Conservation (phyloP, 2,329 filamentous ascomycete genomes). For the Rhexocercosporidium sp. region DNA sequence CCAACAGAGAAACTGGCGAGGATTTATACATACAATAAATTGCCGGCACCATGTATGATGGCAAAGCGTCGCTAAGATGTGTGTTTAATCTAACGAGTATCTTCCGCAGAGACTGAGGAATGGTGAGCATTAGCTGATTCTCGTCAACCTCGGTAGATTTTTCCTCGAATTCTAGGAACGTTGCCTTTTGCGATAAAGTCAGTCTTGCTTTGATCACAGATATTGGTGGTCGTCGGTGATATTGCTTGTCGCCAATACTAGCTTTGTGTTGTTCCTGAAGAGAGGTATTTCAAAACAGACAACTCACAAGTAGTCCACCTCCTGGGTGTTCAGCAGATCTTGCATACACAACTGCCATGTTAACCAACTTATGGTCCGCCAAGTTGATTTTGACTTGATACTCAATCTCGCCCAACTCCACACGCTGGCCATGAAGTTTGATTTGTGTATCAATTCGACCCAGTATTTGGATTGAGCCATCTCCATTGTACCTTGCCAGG, state of each 20-base stretch:
- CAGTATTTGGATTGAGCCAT: conserved; percentile 58
- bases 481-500: conserved; percentile 58
- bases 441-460: conserved; percentile 68
- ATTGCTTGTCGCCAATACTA: no score
- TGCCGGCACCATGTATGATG: conserved; percentile 25
- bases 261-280: not conserved
- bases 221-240: no score
- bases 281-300: not conserved
- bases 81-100: conserved; percentile 59
- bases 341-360: conserved; percentile 33
- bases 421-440: conserved; percentile 47
- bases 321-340: conserved; percentile 11
- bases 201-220: not conserved
- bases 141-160: not conserved
- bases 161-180: conserved; percentile 8
- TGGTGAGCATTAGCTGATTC: not conserved
- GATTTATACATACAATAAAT: conserved; percentile 19
- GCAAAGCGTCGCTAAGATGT: conserved; percentile 57
- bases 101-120: not conserved
- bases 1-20: no score
- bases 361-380: conserved; percentile 18
- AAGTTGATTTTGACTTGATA: conserved; percentile 36
- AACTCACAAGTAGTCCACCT: not conserved
- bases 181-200: not conserved
- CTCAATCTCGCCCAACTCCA: conserved; percentile 32